These are phyloP conservation scores for Pyrenophora graminea DNA, from an alignment of 2,329 filamentous ascomycete species.

Conservation along the genomic window DNA sequence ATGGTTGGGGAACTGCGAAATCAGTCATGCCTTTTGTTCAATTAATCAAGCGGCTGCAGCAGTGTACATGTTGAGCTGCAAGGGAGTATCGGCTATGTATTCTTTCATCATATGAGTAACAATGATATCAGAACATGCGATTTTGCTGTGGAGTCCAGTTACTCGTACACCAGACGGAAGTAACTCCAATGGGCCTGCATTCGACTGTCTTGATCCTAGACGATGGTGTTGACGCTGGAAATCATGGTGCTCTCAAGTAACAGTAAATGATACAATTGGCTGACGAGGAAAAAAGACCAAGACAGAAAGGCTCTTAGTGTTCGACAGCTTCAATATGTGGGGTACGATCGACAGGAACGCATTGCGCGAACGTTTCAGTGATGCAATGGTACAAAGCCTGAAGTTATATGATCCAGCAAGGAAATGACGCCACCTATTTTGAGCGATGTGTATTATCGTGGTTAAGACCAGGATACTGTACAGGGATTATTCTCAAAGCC, in stretches of 20 bases:
- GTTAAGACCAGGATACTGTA: too few relatives aligned
- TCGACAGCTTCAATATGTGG: slow-evolving; percentile 5
- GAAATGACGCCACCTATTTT: neutral
- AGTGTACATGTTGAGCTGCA: slow-evolving; percentile 8
- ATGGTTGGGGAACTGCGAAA: neutral
- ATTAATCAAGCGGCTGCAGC: neutral
- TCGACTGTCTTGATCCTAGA: neutral
- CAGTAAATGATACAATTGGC: slow-evolving; percentile 18
- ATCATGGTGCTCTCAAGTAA: slow-evolving; percentile 22
- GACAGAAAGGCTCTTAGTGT: neutral
- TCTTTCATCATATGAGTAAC: slow-evolving; percentile 12
- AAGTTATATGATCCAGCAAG: too few relatives aligned
- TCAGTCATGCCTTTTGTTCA: slow-evolving; percentile 3
- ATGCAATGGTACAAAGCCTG: neutral
- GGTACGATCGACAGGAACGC: slow-evolving; percentile 9
- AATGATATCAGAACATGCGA: slow-evolving; percentile 21
- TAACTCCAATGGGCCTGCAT: neutral
- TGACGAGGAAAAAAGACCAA: neutral
- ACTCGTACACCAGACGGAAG: neutral
- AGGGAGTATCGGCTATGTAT: neutral
- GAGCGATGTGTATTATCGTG: neutral
- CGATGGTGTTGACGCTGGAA: neutral
- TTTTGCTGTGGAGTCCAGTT: slow-evolving; percentile 6
- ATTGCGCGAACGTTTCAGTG: neutral
- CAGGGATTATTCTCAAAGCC: too few relatives aligned